phyloP scores from a whole-genome alignment of 1,284 basidiomycete species.

The Meira nashicola region DNA sequence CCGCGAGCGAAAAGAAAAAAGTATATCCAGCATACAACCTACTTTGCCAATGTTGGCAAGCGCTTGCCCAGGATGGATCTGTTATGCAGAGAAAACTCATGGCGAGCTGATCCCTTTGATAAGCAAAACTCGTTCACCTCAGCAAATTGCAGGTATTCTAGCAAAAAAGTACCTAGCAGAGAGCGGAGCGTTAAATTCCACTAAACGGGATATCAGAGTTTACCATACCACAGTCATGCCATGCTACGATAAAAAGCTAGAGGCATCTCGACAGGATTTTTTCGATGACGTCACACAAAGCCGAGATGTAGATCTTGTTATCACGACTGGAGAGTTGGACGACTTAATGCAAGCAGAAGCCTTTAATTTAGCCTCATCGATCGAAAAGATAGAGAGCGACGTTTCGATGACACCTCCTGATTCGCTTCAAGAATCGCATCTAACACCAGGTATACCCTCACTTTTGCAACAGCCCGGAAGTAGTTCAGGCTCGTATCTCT shows the following conservation, averaged over 20 bases:
- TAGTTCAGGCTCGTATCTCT: slow-evolving; percentile 88
- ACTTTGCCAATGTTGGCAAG: slow-evolving; percentile 83
- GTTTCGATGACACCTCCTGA: slow-evolving; percentile 1
- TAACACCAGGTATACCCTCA: slow-evolving; percentile 60
- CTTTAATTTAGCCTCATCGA: slow-evolving; percentile 66
- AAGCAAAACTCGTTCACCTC: slow-evolving; percentile 79
- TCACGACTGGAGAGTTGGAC: slow-evolving; percentile 93
- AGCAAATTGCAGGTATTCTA: slow-evolving; percentile 87
- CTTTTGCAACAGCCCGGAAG: slow-evolving; percentile 74
- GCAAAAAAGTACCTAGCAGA: slow-evolving; percentile 67
- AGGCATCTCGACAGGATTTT: slow-evolving; percentile 68
- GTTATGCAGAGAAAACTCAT: slow-evolving; percentile 97
- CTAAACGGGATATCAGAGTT: slow-evolving; percentile 10
- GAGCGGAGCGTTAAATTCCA: background rate
- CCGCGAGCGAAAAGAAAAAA: slow-evolving; percentile 37
- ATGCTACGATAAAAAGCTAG: slow-evolving; percentile 99
- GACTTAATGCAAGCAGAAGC: slow-evolving; percentile 74
- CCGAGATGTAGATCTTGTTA: slow-evolving; percentile 91
- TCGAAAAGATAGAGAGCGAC: slow-evolving; percentile 57
- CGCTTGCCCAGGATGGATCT: slow-evolving; percentile 98
- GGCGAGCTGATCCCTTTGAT: slow-evolving; percentile 84
- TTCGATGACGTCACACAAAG: slow-evolving; percentile 51
- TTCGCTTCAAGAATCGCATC: background rate
- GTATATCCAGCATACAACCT: slow-evolving; percentile 16
- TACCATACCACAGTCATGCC: slow-evolving; percentile 99